Evolutionary conservation across 116 monocot genomes (phyloP), one percentile per base, ranked within the genome.

Genomic region (Iris pallida): DNA sequence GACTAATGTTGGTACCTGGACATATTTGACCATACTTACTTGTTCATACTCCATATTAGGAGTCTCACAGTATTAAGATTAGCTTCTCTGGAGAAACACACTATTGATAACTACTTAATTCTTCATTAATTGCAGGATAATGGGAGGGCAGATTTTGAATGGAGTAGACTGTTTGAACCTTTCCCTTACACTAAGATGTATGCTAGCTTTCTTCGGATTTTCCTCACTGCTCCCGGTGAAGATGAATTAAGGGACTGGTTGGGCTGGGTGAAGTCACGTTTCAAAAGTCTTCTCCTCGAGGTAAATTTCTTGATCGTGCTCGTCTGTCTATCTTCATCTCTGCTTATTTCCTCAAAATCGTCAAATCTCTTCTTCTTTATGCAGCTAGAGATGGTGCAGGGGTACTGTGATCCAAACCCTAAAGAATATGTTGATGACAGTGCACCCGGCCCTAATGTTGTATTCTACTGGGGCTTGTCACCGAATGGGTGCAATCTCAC

Each of bases 261-360:
- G 7, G 83, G 87, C 44, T 87, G 83, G 87, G 80, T 87, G 19
- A 87, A 87, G 45, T 87, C 87, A 0, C 70, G 80, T 45, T 75
- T 83, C 44, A 68, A 69, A 45, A 44, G 73, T 71, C 81, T 87
- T 45, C 72, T 80, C 19, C 56, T 75, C 6, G 83, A 78, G 80
- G 80, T 85, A 45, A 51, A 66, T 44, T 56, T 8, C 16, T 11
- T 18, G 5, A 8, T 42, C 8, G 47, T 64, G 5, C 7, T 4
- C 13, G 10, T 6, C 59, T 44, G 1, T 58, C 46, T 67, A 55
- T 6, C 18, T 5, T 4, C 16, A 17, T 64, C 11, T 46, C 10
- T 16, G 4, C 7, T 14, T 73, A 12, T 57, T 47, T 65, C 12
- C 20, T 45, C 11, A 30, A 73, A 2, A 41, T 53, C 16, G 8